Percentiles rank a stretch among this genome's conserved stretches.
Conservation (phyloP, 2,329 filamentous ascomycete genomes). For the Fusarium oxysporum region DNA sequence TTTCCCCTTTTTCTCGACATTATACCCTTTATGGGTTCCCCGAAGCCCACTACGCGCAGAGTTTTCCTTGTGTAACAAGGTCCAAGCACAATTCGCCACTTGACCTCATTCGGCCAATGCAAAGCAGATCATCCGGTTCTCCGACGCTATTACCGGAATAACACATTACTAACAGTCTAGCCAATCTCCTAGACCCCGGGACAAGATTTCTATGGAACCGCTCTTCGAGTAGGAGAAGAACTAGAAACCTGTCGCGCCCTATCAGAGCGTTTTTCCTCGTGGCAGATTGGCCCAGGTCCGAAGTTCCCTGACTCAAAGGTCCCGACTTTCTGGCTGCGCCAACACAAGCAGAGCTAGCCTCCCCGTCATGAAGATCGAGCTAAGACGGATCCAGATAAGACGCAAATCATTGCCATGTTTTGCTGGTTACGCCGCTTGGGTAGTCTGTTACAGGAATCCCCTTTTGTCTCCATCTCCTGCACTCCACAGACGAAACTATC, state of each 20-base stretch:
- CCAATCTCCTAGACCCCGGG: background rate
- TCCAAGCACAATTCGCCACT: background rate
- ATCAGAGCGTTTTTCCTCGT: background rate
- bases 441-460: background rate
- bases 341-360: background rate
- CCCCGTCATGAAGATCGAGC: background rate
- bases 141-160: background rate
- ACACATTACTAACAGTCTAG: background rate
- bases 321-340: background rate
- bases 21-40: background rate
- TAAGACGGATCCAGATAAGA: background rate
- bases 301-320: background rate
- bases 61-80: background rate
- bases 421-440: background rate
- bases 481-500: constrained; percentile 3
- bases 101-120: background rate
- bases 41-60: background rate
- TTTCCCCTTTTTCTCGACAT: background rate
- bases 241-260: background rate
- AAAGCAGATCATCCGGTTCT: background rate
- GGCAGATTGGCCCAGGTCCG: background rate
- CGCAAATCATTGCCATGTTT: background rate
- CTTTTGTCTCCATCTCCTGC: background rate
- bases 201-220: background rate
- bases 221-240: background rate